Evolutionary conservation across 768 basidiomycete species (phyloP).

Genomic region (Leccinum obscurum): DNA sequence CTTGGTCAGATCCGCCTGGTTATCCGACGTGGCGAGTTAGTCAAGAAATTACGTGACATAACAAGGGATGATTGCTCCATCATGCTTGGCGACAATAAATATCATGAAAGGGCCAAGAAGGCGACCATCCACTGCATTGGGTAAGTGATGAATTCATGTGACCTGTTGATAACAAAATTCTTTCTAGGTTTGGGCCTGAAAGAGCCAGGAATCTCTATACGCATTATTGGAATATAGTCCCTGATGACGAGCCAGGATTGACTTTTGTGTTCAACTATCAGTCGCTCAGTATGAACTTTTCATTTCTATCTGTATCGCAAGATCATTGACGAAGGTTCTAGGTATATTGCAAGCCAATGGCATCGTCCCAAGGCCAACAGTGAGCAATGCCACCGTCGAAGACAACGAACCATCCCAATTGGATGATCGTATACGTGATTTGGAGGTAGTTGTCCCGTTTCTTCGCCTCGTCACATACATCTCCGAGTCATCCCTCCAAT

Average conservation of each 20-base stretch:
- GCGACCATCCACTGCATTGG: neutral
- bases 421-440: neutral
- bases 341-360: neutral
- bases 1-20: slow-evolving; percentile 17
- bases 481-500: neutral
- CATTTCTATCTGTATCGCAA: no score
- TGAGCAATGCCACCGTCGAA: neutral
- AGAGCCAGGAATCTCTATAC: neutral
- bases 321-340: neutral
- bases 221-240: neutral
- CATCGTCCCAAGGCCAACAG: neutral
- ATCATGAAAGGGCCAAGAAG: neutral
- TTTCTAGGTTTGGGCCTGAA: neutral
- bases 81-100: neutral
- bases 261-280: neutral
- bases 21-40: slow-evolving; percentile 1
- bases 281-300: neutral
- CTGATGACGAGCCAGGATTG: neutral
- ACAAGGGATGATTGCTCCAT: neutral
- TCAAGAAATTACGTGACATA: neutral
- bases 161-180: neutral
- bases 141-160: neutral
- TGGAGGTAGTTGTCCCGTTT: slow-evolving; percentile 8
- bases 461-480: neutral
- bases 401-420: neutral